Evolutionary conservation across 164 flowering plant species (phyloP).

Genomic region (Saururus chinensis): DNA sequence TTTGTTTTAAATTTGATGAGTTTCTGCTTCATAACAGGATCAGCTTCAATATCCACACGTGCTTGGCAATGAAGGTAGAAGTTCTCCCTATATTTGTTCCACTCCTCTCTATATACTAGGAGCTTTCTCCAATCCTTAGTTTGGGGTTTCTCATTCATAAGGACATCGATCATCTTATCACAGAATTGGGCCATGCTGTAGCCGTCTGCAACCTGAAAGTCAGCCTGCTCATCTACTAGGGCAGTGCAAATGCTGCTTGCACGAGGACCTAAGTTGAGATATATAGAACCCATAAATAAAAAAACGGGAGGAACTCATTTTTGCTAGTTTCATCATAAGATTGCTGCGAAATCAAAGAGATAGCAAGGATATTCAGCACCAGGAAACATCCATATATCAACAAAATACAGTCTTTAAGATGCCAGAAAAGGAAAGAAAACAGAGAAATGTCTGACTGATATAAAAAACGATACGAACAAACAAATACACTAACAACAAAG

Average conservation of each 20-base stretch:
- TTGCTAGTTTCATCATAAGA: too few species aligned
- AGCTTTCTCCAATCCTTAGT: slow-evolving; percentile 77
- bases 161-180: slow-evolving; percentile 77
- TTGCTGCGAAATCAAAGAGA: too few species aligned
- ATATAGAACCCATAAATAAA: background rate
- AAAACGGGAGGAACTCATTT: too few species aligned
- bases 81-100: slow-evolving; percentile 66
- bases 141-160: slow-evolving; percentile 71
- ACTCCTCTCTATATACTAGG: slow-evolving; percentile 77
- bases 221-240: slow-evolving; percentile 34
- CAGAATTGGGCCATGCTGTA: slow-evolving; percentile 73
- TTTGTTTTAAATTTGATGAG: slow-evolving; percentile 35
- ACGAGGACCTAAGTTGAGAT: slow-evolving; percentile 12
- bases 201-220: slow-evolving; percentile 66
- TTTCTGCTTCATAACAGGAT: slow-evolving; percentile 43
- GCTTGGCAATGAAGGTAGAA: slow-evolving; percentile 56
- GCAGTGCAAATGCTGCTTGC: slow-evolving; percentile 25
- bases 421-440: too few species aligned
- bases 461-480: too few species aligned
- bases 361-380: too few species aligned
- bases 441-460: too few species aligned
- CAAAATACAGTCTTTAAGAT: too few species aligned
- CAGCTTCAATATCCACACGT: slow-evolving; percentile 52
- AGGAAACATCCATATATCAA: too few species aligned
- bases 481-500: too few species aligned